Base-by-base conservation (phyloP, 495 filamentous ascomycete genomes). In the Aspergillus hancockii region DNA sequence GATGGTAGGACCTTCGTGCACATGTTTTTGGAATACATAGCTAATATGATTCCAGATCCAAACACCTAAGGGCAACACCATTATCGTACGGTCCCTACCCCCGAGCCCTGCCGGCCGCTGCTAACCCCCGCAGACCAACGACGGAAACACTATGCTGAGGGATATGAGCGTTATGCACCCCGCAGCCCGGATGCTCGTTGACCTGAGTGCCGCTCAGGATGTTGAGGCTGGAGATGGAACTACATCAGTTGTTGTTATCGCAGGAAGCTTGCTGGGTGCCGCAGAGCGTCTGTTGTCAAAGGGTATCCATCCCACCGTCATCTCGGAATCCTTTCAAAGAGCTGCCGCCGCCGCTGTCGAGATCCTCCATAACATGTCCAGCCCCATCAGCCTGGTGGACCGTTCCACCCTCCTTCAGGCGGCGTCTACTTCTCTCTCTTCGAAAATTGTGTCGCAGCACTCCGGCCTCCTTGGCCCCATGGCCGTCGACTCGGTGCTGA, bases 151-250 rank as follows among this genome's bases (percentile, higher is more conserved):
- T 38, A 98, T 98, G 91, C 78, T 98, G 69, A 94, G 88, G 75
- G 90, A 92, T 81, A 98, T 98, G 94, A 89, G 90, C 64, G 95
- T 98, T 52, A 90, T 98, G 91, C 94, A 98, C 73, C 94, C 94
- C 38, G 93, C 94, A 56, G 94, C 94, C 43, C 94, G 95, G 80
- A 98, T 98, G 94, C 86, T 98, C 54, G 94, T 98, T 63, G 92
- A 98, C 70, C 84, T 98, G 52, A 93, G 92, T 66, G 90, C 93
- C 61, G 94, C 94, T 62, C 94, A 98, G 74, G 94, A 98, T 81
- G 90, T 98, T 60, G 94, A 98, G 74, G 94, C 94, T 60, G 94
- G 94, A 75, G 94, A 98, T 77, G 94, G 94, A 72, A 98, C 94
- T 57, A 98, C 94, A 36, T 98, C 94, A 5, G 94, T 98, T 10